Conservation (phyloP, 306 rosid genomes). For the Erythrophleum fordii region DNA sequence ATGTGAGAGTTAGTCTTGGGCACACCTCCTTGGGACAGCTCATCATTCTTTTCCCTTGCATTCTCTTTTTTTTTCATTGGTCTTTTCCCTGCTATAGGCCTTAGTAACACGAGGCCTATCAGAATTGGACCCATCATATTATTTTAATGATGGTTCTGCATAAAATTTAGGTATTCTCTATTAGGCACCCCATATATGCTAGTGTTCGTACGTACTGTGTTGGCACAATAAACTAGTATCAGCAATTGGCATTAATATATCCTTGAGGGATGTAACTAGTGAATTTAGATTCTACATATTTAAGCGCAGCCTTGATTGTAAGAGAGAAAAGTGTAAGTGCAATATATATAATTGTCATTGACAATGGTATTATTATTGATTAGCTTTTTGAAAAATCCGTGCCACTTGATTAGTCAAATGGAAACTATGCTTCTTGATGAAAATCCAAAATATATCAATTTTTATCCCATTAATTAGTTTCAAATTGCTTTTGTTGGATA, state of each 20-base stretch:
- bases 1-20: no score
- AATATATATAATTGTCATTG: background rate
- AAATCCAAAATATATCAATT: background rate
- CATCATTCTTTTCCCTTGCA: no score
- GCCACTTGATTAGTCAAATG: constrained; percentile 12
- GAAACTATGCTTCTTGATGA: background rate
- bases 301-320: background rate
- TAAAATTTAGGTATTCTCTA: constrained; percentile 25
- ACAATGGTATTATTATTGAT: background rate
- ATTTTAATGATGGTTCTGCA: background rate
- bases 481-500: background rate
- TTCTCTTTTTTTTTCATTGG: no score
- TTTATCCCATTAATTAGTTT: constrained; percentile 1
- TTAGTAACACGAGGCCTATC: no score
- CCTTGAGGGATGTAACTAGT: constrained; percentile 9
- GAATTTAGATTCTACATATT: background rate
- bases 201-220: background rate
- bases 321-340: background rate
- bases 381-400: constrained; percentile 8
- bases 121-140: no score
- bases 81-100: no score
- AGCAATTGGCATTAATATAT: constrained; percentile 11
- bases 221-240: background rate
- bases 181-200: background rate
- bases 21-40: no score